These are phyloP conservation scores for Exophiala alcalophila DNA, from an alignment of 2,329 filamentous ascomycete species.

Conservation along the genomic window DNA sequence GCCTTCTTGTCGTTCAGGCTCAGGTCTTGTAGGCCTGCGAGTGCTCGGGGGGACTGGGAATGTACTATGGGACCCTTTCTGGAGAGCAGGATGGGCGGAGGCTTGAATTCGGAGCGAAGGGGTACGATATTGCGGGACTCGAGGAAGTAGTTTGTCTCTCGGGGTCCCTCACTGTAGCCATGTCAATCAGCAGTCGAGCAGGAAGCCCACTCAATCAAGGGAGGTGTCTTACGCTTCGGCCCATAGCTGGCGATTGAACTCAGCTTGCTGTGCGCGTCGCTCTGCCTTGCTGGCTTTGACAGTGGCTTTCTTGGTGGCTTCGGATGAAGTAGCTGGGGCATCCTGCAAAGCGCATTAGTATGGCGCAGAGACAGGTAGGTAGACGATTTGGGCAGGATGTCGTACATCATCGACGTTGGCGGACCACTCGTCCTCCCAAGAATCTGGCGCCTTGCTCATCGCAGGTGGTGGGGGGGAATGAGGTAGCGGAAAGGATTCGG, in stretches of 20 bases:
- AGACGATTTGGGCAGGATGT: not conserved
- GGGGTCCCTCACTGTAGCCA: conserved; percentile 62
- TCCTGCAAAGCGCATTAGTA: no score
- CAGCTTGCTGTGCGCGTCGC: conserved; percentile 72
- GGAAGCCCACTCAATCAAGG: not conserved
- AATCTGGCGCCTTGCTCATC: conserved; percentile 55
- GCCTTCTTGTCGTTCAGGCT: conserved; percentile 43
- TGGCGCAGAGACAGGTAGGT: no score
- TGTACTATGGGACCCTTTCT: conserved; percentile 55
- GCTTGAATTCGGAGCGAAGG: conserved; percentile 70
- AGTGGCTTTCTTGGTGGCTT: conserved; percentile 46
- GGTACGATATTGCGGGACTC: conserved; percentile 60
- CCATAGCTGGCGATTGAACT: conserved; percentile 84
- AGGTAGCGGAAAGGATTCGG: not conserved
- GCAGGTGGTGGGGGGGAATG: not conserved
- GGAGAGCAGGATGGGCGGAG: conserved; percentile 77
- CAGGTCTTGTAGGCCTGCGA: conserved; percentile 17
- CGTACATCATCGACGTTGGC: conserved; percentile 59
- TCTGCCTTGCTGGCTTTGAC: conserved; percentile 69
- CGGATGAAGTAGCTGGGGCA: conserved; percentile 37
- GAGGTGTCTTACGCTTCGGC: conserved; percentile 69
- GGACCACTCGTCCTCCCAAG: conserved; percentile 94
- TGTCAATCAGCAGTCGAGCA: not conserved
- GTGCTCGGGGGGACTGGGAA: conserved; percentile 19
- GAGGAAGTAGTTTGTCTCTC: conserved; percentile 68